phyloP scores from a whole-genome alignment of 192 early-diverging fungal genomes.

The Linnemannia elongata region DNA sequence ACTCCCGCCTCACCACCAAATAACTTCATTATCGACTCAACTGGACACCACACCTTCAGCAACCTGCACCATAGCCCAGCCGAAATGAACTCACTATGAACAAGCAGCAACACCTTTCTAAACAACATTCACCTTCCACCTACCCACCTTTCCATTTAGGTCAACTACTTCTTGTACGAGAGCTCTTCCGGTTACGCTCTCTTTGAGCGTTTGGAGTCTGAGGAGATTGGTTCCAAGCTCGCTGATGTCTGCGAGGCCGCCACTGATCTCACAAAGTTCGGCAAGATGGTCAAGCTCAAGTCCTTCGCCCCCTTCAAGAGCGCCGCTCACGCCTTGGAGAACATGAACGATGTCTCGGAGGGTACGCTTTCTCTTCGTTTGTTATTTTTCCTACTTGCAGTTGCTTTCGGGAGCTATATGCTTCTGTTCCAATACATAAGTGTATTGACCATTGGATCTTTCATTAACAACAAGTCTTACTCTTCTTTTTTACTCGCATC shows the following conservation, averaged over 20 bases:
- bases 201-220: conserved; percentile 92
- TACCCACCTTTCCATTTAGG: conserved; percentile 21
- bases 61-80: too few species aligned
- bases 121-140: not conserved
- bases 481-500: not conserved
- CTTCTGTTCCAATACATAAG: not conserved
- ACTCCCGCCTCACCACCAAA: too few species aligned
- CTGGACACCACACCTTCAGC: too few species aligned
- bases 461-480: not conserved
- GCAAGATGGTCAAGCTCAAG: conserved; percentile 91
- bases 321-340: conserved; percentile 97
- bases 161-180: conserved; percentile 89
- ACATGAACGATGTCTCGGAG: conserved; percentile 98
- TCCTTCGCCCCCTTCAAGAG: conserved; percentile 98
- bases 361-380: conserved; percentile 66
- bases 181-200: conserved; percentile 96
- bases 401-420: too few species aligned
- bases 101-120: not conserved
- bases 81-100: too few species aligned
- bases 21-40: too few species aligned
- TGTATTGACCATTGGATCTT: not conserved
- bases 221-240: conserved; percentile 96
- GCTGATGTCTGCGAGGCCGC: conserved; percentile 88
- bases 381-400: too few species aligned
- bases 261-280: conserved; percentile 90